Evolutionary conservation across 331 rosid genomes (phyloP), one percentile per base, ranked within the genome.

Genomic region (Stylosanthes scabra): DNA sequence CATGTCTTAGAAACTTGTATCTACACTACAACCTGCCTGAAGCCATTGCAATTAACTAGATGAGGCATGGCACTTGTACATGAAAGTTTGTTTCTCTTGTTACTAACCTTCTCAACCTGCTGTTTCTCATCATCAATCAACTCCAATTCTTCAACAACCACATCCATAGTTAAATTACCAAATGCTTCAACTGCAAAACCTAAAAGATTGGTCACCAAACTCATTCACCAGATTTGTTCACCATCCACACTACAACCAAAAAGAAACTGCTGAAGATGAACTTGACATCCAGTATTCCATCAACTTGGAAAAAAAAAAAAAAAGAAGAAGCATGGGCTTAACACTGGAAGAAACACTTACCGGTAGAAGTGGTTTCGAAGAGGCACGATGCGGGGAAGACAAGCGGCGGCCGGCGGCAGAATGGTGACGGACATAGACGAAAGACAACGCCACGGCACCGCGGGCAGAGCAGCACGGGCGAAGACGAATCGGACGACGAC

Each of bases 221-320:
- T 79, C 57, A 79, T 79, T 16, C 83, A 78, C 55, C 72, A 10
- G 20, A 31, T 79, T 81, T 15, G 50, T 75, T 75, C 79, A 15
- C 54, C 81, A 83, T 55, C 81, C 83, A 34, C 40, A 1, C 61
- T 79, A 75, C 57, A 66, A 83, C 27, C 69, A 72, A 47, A 66
- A 60, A 1, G 76, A 66, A 78, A 79, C 73, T 31, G 46, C 65
- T n/a, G 8, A 70, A 75, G 86, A 79, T 16, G 59, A 75, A 71
- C 79, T 25, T 29, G 83, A 83, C 6, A 74, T 75, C 25, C 46
- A 79, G 13, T 41, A 72, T 52, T 70, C 84, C 3, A 2, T 51
- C n/a, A n/a, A n/a, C n/a, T n/a, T n/a, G n/a, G n/a, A n/a, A n/a
- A n/a, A n/a, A n/a, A n/a, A n/a, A n/a, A n/a, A n/a, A n/a, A n/a